Evolutionary conservation across 257 asterid species (phyloP).

Genomic region (Solanum ossicruentum): DNA sequence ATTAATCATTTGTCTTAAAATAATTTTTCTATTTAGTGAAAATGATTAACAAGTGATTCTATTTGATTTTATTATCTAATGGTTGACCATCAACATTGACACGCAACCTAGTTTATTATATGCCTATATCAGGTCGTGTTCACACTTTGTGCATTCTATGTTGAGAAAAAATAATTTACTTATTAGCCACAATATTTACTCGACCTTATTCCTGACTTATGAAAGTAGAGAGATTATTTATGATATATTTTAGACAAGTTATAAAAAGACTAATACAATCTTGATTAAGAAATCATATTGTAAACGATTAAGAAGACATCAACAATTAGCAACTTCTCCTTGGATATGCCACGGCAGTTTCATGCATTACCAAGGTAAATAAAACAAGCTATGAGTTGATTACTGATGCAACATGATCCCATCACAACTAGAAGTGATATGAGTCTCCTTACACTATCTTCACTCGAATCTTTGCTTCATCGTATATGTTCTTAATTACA

Average conservation of each 20-base stretch:
- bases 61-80: neutral
- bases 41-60: neutral
- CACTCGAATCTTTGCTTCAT: neutral
- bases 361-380: neutral
- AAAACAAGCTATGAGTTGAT: neutral
- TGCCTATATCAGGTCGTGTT: neutral
- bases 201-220: fast-evolving
- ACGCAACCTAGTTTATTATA: neutral
- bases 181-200: neutral
- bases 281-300: too few species aligned
- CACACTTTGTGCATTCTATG: neutral
- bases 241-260: neutral
- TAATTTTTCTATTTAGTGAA: neutral
- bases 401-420: fast-evolving
- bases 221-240: neutral
- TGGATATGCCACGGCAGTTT: neutral
- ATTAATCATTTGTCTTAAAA: neutral
- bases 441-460: neutral
- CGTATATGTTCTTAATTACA: neutral
- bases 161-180: neutral
- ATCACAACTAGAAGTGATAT: neutral
- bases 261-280: neutral
- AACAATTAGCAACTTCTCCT: neutral
- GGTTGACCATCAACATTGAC: neutral
- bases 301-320: neutral